These are phyloP conservation scores for Capsicum pubescens DNA, from an alignment of 257 asterid genomes.

Conservation along the genomic window DNA sequence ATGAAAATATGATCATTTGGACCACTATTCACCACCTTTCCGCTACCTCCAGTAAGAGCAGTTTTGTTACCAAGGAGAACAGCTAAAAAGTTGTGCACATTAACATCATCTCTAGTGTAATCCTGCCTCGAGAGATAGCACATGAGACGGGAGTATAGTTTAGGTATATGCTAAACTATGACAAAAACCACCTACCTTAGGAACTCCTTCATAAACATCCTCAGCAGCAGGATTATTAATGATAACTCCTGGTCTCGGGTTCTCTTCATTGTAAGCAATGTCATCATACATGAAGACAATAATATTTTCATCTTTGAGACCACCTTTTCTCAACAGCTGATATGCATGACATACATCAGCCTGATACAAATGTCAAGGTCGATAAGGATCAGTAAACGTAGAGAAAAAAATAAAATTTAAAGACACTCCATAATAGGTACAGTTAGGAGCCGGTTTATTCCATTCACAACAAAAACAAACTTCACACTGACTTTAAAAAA, in stretches of 20 bases:
- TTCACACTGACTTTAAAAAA: too few relatives aligned
- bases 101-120: conserved; percentile 75
- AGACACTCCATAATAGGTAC: conserved; percentile 26
- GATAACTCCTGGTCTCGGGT: conserved; percentile 92
- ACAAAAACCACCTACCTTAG: conserved; percentile 13
- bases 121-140: conserved; percentile 67
- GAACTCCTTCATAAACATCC: conserved; percentile 47
- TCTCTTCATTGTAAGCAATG: conserved; percentile 75
- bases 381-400: not conserved
- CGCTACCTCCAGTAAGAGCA: conserved; percentile 86
- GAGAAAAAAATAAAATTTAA: not conserved
- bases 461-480: not conserved
- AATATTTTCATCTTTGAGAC: conserved; percentile 90
- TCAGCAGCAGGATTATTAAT: conserved; percentile 80
- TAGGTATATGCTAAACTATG: not conserved
- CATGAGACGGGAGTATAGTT: conserved; percentile 35
- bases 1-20: conserved; percentile 88
- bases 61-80: conserved; percentile 82
- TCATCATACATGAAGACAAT: conserved; percentile 91
- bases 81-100: conserved; percentile 72
- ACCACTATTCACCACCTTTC: conserved; percentile 91
- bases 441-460: conserved; percentile 1
- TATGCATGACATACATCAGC: conserved; percentile 97
- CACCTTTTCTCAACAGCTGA: conserved; percentile 83
- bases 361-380: conserved; percentile 42